A percentile compares a stretch with the other conserved stretches of the same genome.
These are phyloP conservation scores for Neocatenulostroma microsporum DNA, from an alignment of 2,329 filamentous ascomycete species.

Conservation along the genomic window DNA sequence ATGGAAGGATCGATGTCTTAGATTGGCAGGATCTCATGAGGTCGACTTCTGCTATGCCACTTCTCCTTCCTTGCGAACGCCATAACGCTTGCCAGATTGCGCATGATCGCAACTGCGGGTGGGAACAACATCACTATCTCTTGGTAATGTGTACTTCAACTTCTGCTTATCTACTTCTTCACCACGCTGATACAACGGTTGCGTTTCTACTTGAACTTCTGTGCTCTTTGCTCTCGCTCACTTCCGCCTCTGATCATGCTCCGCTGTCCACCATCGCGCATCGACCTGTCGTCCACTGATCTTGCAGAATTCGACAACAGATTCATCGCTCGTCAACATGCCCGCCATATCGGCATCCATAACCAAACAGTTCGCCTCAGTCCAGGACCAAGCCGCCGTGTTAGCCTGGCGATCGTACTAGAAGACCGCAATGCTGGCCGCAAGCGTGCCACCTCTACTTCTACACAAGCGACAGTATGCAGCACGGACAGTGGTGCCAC, in stretches of 20 bases:
- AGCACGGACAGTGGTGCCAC: conserved; percentile 3
- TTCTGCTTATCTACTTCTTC: not conserved
- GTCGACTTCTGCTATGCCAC: no score
- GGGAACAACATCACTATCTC: not conserved
- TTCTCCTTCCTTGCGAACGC: no score
- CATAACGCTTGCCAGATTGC: no score
- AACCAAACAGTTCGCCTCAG: conserved; percentile 15
- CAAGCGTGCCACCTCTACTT: conserved; percentile 13
- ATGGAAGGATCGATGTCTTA: no score
- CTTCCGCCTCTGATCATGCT: conserved; percentile 19
- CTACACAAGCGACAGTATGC: conserved; percentile 12
- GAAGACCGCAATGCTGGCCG: conserved; percentile 17
- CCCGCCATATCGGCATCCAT: conserved; percentile 4
- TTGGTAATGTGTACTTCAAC: not conserved
- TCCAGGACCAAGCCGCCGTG: conserved; percentile 12
- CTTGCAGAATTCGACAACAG: conserved; percentile 20
- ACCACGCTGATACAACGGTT: not conserved
- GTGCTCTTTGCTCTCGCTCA: not conserved
- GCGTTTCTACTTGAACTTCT: not conserved
- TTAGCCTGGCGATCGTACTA: conserved; percentile 11
- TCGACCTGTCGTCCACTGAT: conserved; percentile 24
- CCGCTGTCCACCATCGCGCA: conserved; percentile 20
- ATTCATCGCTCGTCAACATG: conserved; percentile 13
- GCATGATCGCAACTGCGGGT: no score
- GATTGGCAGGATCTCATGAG: no score